Evolutionary conservation across 2,329 filamentous ascomycete genomes (phyloP).

Genomic region (Paecilomyces niveus): DNA sequence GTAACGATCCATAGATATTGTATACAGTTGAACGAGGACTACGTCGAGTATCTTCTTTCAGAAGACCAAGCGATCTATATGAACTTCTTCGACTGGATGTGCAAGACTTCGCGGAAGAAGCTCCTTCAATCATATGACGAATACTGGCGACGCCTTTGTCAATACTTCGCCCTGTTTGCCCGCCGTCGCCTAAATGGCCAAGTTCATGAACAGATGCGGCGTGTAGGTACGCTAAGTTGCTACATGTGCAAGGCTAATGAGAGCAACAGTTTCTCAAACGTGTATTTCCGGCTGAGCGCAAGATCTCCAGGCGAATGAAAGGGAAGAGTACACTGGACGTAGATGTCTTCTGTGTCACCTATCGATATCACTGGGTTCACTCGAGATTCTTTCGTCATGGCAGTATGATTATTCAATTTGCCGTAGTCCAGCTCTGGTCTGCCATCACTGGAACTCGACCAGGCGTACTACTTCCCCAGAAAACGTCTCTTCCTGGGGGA

Average conservation of each 20-base stretch:
- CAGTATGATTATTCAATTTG: conserved; percentile 16
- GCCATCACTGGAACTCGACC: conserved; percentile 15
- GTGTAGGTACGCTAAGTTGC: conserved; percentile 8
- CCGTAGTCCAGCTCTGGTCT: conserved; percentile 16
- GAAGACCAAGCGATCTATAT: conserved; percentile 18
- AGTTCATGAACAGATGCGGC: no score
- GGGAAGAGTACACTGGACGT: no score
- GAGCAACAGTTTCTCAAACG: conserved; percentile 16
- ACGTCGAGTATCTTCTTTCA: conserved; percentile 15
- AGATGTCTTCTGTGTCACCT: conserved; percentile 7
- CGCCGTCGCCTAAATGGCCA: no score
- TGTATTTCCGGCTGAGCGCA: conserved; percentile 12
- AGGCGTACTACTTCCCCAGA: conserved; percentile 15
- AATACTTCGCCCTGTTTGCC: no score
- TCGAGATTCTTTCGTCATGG: conserved; percentile 14
- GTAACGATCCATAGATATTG: conserved; percentile 13
- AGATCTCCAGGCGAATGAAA: conserved; percentile 10
- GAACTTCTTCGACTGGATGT: conserved; percentile 21
- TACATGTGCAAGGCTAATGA: conserved; percentile 5
- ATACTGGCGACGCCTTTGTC: no score
- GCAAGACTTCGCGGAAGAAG: conserved; percentile 10
- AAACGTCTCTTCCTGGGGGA: not conserved
- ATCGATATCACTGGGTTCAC: conserved; percentile 18
- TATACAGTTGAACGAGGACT: conserved; percentile 16
- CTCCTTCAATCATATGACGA: no score